Conservation (phyloP, 169 alveolate species). For the Theileria annulata region DNA sequence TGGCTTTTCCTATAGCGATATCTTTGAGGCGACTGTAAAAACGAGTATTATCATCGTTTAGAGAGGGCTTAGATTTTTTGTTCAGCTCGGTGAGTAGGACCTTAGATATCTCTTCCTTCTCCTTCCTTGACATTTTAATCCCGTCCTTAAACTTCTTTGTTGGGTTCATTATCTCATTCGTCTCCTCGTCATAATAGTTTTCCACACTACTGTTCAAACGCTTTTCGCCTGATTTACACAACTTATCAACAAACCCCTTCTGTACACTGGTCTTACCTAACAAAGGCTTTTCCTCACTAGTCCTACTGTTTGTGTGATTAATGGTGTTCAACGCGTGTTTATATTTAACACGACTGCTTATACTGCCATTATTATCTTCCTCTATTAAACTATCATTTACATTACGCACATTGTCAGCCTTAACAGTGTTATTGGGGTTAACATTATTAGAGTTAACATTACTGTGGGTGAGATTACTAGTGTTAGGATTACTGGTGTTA, state of each 20-base stretch:
- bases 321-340: not conserved
- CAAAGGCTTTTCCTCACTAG: not conserved
- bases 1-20: slow-evolving; percentile 78
- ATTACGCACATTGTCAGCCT: not conserved
- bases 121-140: slow-evolving; percentile 25
- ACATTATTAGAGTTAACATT: not conserved
- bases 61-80: slow-evolving; percentile 40
- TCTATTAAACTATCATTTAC: not conserved
- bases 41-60: slow-evolving; percentile 61
- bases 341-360: not conserved
- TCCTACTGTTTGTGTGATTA: not conserved
- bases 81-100: slow-evolving; percentile 64
- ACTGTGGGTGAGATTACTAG: not conserved
- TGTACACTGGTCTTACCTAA: not conserved
- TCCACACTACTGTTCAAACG: slow-evolving; percentile 6
- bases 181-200: slow-evolving; percentile 62
- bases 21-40: slow-evolving; percentile 73
- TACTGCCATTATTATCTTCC: not conserved
- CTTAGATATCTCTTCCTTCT: slow-evolving; percentile 43
- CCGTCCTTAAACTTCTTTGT: slow-evolving; percentile 65
- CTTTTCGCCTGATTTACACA: slow-evolving; percentile 5
- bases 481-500: not conserved
- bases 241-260: not conserved
- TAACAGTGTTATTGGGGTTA: not conserved
- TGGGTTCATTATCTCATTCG: slow-evolving; percentile 70